Percentiles rank a stretch among this genome's conserved stretches.
phyloP scores from a whole-genome alignment of 1,139 yeast species.

The Kodamaea arcana region DNA sequence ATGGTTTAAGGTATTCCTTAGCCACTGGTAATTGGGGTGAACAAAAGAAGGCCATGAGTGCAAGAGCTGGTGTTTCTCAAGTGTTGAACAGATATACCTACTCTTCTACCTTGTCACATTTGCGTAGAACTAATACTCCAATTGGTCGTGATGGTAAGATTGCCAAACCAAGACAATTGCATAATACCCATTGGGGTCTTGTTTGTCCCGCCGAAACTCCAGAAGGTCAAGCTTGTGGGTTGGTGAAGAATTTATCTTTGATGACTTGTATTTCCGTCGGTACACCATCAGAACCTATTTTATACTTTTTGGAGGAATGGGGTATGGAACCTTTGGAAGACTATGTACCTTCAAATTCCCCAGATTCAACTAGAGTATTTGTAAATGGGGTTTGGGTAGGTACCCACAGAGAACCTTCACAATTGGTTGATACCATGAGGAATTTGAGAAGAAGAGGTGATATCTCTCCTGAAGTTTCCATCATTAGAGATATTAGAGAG shows the following conservation, averaged over 20 bases:
- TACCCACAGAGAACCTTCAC: slow-evolving; percentile 93
- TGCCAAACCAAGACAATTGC: slow-evolving; percentile 97
- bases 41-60: slow-evolving; percentile 98
- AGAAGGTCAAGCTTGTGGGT: slow-evolving; percentile 99
- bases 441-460: slow-evolving; percentile 93
- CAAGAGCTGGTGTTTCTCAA: slow-evolving; percentile 99
- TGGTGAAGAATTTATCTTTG: slow-evolving; percentile 89
- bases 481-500: slow-evolving; percentile 94
- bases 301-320: slow-evolving; percentile 95
- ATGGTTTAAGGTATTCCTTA: slow-evolving; percentile 93
- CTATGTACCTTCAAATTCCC: slow-evolving; percentile 88
- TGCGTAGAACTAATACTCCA: slow-evolving; percentile 97
- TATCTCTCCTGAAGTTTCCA: slow-evolving; percentile 92
- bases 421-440: slow-evolving; percentile 85
- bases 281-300: slow-evolving; percentile 92
- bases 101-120: slow-evolving; percentile 94
- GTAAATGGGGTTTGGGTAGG: slow-evolving; percentile 99
- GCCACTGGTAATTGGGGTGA: slow-evolving; percentile 99
- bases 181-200: slow-evolving; percentile 99
- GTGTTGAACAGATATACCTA: slow-evolving; percentile 96
- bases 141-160: slow-evolving; percentile 98
- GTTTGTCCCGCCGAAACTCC: slow-evolving; percentile 99
- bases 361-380: slow-evolving; percentile 89
- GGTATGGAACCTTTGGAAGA: slow-evolving; percentile 98
- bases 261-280: slow-evolving; percentile 99